Percentiles rank a stretch among this genome's conserved stretches.
Conservation (phyloP, 75 land plant genomes). For the Gnetum montanum region DNA sequence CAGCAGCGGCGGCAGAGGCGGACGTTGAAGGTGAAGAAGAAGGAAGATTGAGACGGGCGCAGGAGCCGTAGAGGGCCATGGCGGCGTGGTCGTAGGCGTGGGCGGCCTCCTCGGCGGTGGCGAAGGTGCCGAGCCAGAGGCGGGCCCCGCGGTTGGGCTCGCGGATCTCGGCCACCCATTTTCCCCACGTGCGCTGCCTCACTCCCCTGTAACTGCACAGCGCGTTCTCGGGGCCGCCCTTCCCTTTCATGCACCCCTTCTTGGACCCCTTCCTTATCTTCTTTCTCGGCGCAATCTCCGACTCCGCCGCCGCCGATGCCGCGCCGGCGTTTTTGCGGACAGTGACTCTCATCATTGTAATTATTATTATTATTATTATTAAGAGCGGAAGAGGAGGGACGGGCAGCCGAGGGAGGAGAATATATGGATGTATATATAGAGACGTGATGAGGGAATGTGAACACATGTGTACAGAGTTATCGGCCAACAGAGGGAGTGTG, state of each 20-base stretch:
- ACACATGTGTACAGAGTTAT: too few species aligned
- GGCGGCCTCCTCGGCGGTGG: conserved; percentile 44
- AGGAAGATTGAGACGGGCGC: conserved; percentile 31
- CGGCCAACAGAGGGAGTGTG: too few species aligned
- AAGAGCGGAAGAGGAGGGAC: too few species aligned
- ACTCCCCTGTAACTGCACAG: conserved; percentile 46
- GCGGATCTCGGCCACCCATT: conserved; percentile 66
- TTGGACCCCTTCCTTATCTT: conserved; percentile 27
- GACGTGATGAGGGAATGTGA: too few species aligned
- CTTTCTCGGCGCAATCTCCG: not conserved
- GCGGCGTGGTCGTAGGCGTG: conserved; percentile 55
- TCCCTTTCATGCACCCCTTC: conserved; percentile 81
- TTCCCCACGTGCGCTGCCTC: conserved; percentile 62
- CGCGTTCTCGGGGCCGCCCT: conserved; percentile 68
- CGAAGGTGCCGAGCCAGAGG: conserved; percentile 60
- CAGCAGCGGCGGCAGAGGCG: not conserved
- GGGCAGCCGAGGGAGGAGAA: too few species aligned
- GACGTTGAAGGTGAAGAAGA: not conserved
- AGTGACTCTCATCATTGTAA: too few species aligned
- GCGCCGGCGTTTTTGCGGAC: too few species aligned
- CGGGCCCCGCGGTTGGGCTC: conserved; percentile 56
- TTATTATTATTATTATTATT: too few species aligned
- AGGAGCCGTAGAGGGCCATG: conserved; percentile 29
- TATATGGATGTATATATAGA: too few species aligned
- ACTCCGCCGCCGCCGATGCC: too few species aligned